Base-by-base conservation (phyloP, 768 basidiomycete genomes). In the Tephrocybe sp. region DNA sequence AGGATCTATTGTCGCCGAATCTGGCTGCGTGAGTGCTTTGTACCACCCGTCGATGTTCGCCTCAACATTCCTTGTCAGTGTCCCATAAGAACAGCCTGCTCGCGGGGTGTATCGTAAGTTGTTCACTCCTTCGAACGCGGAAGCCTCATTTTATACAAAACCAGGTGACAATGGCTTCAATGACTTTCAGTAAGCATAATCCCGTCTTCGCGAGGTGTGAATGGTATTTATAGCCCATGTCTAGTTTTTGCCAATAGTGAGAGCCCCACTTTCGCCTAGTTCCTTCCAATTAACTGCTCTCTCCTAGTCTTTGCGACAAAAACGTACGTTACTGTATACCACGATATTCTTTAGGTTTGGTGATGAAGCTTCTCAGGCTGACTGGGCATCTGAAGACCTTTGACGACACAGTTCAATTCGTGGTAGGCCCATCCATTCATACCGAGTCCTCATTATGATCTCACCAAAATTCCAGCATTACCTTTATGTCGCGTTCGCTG, bases 1-100 rank as follows among this genome's bases (percentile, higher is more conserved):
- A 41, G 40, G 5, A n/a, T 41, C 15, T 41, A 41, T 16, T 41
- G 40, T 41, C 40, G 25, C 28, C 24, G 40, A n/a, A 41, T 41
- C n/a, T 41, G 25, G 24, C 13, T 41, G 28, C n/a, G 40, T 13
- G 3, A 16, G 40, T 41, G 9, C 18, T 6, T 27, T 15, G n/a
- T n/a, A 28, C n/a, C 3, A 19, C 28, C 6, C 25, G 18, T 43
- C 19, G 11, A 1, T 27, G 13, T 16, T 13, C 15, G 24, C 24
- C 25, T 21, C 11, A 2, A 16, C 9, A 26, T 27, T 41, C 25
- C 5, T 26, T 6, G 9, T 3, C 25, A 41, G 40, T 41, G n/a
- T 27, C 25, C 40, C n/a, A n/a, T 4, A 39, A 24, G 21, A 41
- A 27, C 40, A 5, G 21, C 16, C 6, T 26, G 5, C 18, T 41